Percentiles rank a stretch among this genome's conserved stretches.
These are phyloP conservation scores for Backusella sp. DNA, from an alignment of 192 early-diverging fungal species.

Conservation along the genomic window DNA sequence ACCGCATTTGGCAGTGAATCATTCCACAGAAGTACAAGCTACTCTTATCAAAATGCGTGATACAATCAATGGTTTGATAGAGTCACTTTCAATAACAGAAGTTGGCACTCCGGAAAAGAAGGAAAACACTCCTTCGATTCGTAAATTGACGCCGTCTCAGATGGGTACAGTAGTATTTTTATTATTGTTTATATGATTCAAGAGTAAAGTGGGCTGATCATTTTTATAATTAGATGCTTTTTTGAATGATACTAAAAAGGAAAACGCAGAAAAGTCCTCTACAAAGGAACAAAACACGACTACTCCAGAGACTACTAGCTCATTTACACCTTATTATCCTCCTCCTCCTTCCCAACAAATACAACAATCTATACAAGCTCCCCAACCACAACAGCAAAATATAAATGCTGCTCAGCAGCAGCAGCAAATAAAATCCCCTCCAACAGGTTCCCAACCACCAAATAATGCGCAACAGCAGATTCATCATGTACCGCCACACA, in stretches of 20 bases:
- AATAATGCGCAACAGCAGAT: slow-evolving; percentile 2
- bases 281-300: neutral
- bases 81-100: slow-evolving; percentile 24
- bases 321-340: slow-evolving; percentile 9
- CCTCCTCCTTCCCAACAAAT: neutral
- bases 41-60: slow-evolving; percentile 8
- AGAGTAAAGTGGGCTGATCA: neutral
- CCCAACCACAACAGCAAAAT: neutral
- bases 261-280: neutral
- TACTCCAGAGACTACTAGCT: neutral
- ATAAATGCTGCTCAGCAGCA: slow-evolving; percentile 4
- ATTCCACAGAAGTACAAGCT: neutral
- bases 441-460: neutral
- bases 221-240: neutral
- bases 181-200: neutral
- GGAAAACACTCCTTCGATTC: neutral
- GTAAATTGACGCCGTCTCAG: neutral
- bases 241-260: neutral
- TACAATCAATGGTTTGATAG: slow-evolving; percentile 20
- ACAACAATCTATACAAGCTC: neutral
- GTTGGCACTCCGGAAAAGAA: slow-evolving; percentile 10
- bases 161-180: neutral
- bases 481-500: slow-evolving; percentile 7
- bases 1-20: neutral
- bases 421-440: neutral